Base-by-base conservation (phyloP, 176 grass and related monocot genomes). In the Lolium perenne region DNA sequence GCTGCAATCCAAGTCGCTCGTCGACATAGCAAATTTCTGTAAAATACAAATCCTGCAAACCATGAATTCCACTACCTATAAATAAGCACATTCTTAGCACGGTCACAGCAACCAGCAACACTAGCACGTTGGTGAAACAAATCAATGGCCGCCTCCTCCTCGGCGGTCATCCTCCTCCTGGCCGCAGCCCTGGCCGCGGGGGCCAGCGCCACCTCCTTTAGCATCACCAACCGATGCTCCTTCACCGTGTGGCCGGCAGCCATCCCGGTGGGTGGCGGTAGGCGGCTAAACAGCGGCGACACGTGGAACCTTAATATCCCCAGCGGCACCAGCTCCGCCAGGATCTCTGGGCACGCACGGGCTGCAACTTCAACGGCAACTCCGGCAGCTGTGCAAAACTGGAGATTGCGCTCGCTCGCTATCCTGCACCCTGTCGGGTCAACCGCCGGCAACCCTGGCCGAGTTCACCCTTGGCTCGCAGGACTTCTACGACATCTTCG, bases 141-240 rank as follows among this genome's bases (percentile, higher is more conserved):
- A 63, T 25, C 1, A 13, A 63, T 63, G 0, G 62, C 87, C 2
- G 11, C 79, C n/a, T 29, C 70, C 18, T 18, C 10, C 1, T 63
- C 77, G 7, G 5, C 56, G 35, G 14, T 93, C 49, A 7, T 87
- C 79, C 9, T 91, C 1, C 10, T 73, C 63, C 49, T 84, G 4
- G 9, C 71, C 12, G 38, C 76, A 40, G 10, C 49, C 59, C 21
- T 80, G 10, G 1, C 40, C 0, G 5, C 32, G 1, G 15, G 71
- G 0, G 26, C 76, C 0, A 64, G 80, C 35, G 85, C 88, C 0
- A 74, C 77, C 10, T 87, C 32, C 1, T 88, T 96, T 84, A 81
- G 65, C 38, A 53, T 96, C 22, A 55, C 25, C 0, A 72, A 45
- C 70, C 20, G 41, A 10, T 72, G 70, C 41, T 3, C 0, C 10